phyloP scores from a whole-genome alignment of 2,329 filamentous ascomycete genomes.

The Madurella mycetomatis region DNA sequence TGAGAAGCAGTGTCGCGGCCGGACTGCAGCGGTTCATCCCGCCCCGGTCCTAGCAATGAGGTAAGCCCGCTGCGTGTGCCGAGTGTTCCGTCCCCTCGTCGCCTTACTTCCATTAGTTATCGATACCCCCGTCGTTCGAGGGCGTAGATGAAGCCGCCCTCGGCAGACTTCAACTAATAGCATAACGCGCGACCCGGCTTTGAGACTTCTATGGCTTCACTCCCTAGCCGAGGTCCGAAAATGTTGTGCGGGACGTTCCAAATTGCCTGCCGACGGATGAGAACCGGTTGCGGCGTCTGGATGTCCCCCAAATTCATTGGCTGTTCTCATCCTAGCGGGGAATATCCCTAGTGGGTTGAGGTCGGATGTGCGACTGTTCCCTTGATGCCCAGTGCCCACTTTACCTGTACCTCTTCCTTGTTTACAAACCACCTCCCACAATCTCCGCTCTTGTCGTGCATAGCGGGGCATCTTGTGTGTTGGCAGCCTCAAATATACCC shows the following conservation, averaged over 20 bases:
- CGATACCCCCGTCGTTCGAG: too few relatives aligned
- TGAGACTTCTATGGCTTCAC: too few relatives aligned
- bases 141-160: too few relatives aligned
- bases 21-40: too few relatives aligned
- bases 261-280: not conserved
- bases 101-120: too few relatives aligned
- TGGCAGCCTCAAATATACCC: too few relatives aligned
- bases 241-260: not conserved
- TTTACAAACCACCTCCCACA: not conserved
- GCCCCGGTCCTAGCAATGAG: too few relatives aligned
- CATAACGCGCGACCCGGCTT: too few relatives aligned
- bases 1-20: too few relatives aligned
- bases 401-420: not conserved
- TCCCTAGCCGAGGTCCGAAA: not conserved
- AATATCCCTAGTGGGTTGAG: not conserved
- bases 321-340: not conserved
- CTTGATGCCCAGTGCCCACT: conserved; percentile 3
- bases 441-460: not conserved
- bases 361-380: not conserved
- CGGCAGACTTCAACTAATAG: too few relatives aligned
- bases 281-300: not conserved
- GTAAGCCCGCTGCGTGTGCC: too few relatives aligned
- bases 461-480: not conserved
- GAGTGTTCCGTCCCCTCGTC: too few relatives aligned
- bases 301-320: conserved; percentile 1